Percentiles rank a stretch among this genome's conserved stretches.
These are phyloP conservation scores for Arachnopeziza araneosa DNA, from an alignment of 2,329 filamentous ascomycete genomes.

Conservation along the genomic window DNA sequence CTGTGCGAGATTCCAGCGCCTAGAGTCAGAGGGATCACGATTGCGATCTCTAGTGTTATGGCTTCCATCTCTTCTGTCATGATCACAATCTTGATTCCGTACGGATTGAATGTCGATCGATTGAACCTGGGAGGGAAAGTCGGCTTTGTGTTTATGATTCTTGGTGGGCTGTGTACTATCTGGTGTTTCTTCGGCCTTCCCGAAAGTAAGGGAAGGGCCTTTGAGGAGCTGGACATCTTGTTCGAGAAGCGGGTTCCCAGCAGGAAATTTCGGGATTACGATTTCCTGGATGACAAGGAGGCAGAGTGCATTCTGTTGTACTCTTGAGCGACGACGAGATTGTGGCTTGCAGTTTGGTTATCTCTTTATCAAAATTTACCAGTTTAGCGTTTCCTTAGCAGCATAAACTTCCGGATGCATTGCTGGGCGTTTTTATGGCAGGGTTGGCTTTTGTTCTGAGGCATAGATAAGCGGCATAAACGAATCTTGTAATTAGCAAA, in stretches of 20 bases:
- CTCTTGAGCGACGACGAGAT: background rate
- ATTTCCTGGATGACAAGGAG: background rate
- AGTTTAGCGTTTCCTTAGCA: background rate
- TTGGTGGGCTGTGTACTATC: background rate
- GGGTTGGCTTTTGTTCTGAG: background rate
- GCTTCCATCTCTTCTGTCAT: constrained; percentile 17
- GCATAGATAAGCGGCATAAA: background rate
- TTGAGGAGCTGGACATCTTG: constrained; percentile 1
- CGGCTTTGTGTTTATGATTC: constrained; percentile 23
- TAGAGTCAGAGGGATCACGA: constrained; percentile 31
- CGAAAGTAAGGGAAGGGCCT: background rate
- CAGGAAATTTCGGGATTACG: background rate
- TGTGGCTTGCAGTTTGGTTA: background rate
- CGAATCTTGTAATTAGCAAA: background rate
- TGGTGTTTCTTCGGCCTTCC: background rate
- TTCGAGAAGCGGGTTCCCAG: background rate
- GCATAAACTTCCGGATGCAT: background rate
- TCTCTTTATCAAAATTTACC: background rate
- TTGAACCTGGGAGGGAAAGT: constrained; percentile 25
- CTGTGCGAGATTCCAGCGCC: constrained; percentile 41
- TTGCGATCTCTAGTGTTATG: constrained; percentile 20
- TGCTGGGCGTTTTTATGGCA: background rate
- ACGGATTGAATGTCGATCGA: constrained; percentile 33
- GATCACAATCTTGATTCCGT: constrained; percentile 24
- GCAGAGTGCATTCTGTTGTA: background rate